Evolutionary conservation across 352 stramenopile species (phyloP).

Genomic region (Halophytophthora batemanensis): DNA sequence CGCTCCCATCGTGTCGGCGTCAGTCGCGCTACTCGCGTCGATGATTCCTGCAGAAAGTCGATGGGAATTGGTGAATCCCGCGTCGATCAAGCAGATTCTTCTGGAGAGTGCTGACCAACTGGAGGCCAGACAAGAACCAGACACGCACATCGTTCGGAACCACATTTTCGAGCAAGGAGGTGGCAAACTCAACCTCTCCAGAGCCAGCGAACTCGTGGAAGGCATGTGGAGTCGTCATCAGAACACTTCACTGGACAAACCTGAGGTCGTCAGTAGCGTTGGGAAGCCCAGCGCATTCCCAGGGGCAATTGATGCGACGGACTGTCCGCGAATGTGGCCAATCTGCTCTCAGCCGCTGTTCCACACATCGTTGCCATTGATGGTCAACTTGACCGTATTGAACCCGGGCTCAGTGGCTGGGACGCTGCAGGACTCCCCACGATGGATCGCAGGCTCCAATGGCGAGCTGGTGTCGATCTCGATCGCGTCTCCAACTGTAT

Average conservation of each 20-base stretch:
- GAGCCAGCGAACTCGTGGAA: constrained; percentile 44
- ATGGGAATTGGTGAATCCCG: constrained; percentile 60
- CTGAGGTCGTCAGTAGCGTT: constrained; percentile 7
- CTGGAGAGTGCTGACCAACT: constrained; percentile 51
- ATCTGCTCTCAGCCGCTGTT: constrained; percentile 80
- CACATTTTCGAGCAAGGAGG: constrained; percentile 86
- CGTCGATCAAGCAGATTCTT: constrained; percentile 71
- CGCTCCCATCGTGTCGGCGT: constrained; percentile 74
- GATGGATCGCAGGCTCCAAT: constrained; percentile 46
- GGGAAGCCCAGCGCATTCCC: constrained; percentile 55
- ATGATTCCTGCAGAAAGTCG: constrained; percentile 51
- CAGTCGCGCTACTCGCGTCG: constrained; percentile 73
- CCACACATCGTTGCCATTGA: constrained; percentile 61
- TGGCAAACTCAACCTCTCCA: constrained; percentile 66
- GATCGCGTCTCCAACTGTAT: constrained; percentile 36
- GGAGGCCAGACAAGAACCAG: constrained; percentile 23
- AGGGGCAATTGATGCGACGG: constrained; percentile 56
- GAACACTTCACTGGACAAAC: constrained; percentile 12
- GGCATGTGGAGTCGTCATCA: constrained; percentile 34
- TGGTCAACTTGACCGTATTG: constrained; percentile 85
- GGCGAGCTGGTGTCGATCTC: constrained; percentile 54
- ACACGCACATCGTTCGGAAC: constrained; percentile 51
- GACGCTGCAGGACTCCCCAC: constrained; percentile 38
- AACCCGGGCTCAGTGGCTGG: constrained; percentile 56
- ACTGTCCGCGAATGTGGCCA: constrained; percentile 88